These are phyloP conservation scores for Vitis cinerea DNA, from an alignment of 164 flowering plant species.

Conservation along the genomic window DNA sequence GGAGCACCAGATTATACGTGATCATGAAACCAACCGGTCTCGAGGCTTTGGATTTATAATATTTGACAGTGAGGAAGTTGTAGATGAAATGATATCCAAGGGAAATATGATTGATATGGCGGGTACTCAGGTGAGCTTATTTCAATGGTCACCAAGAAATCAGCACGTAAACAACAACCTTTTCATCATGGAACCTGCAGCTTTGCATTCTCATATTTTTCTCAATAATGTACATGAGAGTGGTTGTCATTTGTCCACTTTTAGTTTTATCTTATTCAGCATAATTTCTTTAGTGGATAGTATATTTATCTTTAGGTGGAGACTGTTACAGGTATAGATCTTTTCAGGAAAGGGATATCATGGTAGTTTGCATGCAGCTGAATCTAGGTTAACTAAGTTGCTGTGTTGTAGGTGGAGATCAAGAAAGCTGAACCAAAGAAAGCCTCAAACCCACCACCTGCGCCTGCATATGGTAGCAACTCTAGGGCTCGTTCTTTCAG, in stretches of 20 bases:
- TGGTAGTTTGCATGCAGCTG: conserved; percentile 23
- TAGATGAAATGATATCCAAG: conserved; percentile 49
- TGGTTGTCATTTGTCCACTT: not conserved
- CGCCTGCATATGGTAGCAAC: conserved; percentile 54
- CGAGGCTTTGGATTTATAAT: conserved; percentile 75
- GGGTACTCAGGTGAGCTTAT: conserved; percentile 51
- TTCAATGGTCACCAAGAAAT: conserved; percentile 10
- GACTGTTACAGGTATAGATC: conserved; percentile 18
- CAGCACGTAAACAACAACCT: conserved; percentile 6
- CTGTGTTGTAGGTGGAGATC: conserved; percentile 85
- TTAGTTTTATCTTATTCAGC: not conserved
- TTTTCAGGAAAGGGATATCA: conserved; percentile 16
- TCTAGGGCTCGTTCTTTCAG: conserved; percentile 53
- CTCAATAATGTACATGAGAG: not conserved
- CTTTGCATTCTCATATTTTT: not conserved
- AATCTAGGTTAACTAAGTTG: conserved; percentile 59
- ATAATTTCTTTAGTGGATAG: not conserved
- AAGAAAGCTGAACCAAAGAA: conserved; percentile 90
- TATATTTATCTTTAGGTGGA: conserved; percentile 14
- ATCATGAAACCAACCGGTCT: conserved; percentile 64
- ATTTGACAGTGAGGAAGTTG: conserved; percentile 62
- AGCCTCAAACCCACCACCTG: conserved; percentile 61
- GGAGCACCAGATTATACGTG: conserved; percentile 69
- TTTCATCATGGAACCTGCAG: conserved; percentile 5
- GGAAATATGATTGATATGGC: conserved; percentile 73